phyloP scores from a whole-genome alignment of 1,284 basidiomycete species.

The Stygiomarasmius scandens region DNA sequence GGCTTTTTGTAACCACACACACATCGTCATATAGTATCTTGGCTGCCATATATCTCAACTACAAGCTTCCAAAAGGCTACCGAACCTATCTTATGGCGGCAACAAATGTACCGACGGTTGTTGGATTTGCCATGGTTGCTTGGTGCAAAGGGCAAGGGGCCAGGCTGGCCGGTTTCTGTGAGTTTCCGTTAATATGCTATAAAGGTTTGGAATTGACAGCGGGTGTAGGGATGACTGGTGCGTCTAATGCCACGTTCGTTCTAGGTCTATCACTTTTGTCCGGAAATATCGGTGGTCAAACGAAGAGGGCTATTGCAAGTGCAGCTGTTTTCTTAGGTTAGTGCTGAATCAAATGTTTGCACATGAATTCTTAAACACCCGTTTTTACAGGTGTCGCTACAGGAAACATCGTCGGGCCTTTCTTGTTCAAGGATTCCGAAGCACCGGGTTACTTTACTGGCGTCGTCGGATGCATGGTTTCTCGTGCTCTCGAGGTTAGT shows the following conservation, averaged over 20 bases:
- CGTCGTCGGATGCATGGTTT: constrained; percentile 41
- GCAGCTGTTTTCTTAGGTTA: constrained; percentile 31
- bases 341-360: constrained; percentile 15
- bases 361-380: not conserved
- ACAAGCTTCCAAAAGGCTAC: constrained; percentile 22
- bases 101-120: constrained; percentile 27
- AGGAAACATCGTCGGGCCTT: constrained; percentile 44
- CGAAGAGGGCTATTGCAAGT: constrained; percentile 40
- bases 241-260: constrained; percentile 47
- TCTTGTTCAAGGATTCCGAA: constrained; percentile 40
- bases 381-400: constrained; percentile 9
- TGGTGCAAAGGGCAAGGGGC: constrained; percentile 25
- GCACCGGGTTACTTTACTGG: constrained; percentile 43
- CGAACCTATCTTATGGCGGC: constrained; percentile 28
- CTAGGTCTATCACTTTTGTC: constrained; percentile 46
- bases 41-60: constrained; percentile 23
- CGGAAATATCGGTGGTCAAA: constrained; percentile 47
- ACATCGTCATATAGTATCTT: constrained; percentile 19
- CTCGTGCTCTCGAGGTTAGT: constrained; percentile 26
- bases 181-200: not conserved
- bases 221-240: constrained; percentile 35
- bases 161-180: constrained; percentile 28
- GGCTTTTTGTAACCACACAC: not conserved
- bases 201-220: not conserved
- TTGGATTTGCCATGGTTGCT: constrained; percentile 29